phyloP scores from a whole-genome alignment of 345 rosid genomes.

The Mercurialis annua region DNA sequence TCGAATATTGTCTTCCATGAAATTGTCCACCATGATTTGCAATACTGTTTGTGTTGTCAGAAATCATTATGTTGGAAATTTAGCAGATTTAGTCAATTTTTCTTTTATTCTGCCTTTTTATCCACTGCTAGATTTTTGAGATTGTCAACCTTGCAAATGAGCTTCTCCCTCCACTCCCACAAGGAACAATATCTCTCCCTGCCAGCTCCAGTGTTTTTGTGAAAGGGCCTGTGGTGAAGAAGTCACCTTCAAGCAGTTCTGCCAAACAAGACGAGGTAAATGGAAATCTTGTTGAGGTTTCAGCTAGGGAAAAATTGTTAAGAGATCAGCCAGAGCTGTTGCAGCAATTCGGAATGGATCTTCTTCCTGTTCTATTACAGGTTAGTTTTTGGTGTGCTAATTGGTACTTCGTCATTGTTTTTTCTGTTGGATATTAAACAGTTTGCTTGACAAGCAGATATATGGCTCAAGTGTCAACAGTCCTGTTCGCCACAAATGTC shows the following conservation, averaged over 20 bases:
- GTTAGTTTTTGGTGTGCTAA: constrained; percentile 32
- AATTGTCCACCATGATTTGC: not conserved
- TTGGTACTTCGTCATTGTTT: not conserved
- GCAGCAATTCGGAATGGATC: constrained; percentile 92
- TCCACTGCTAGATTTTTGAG: constrained; percentile 72
- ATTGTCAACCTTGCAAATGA: constrained; percentile 98
- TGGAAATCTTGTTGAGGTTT: constrained; percentile 51
- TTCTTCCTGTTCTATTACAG: constrained; percentile 96
- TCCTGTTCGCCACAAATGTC: constrained; percentile 94
- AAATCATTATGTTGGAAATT: not conserved
- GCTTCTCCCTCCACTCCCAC: constrained; percentile 95
- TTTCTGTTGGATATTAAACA: constrained; percentile 17
- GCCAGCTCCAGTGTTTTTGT: constrained; percentile 57
- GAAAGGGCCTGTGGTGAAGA: constrained; percentile 69
- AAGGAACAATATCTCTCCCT: constrained; percentile 90
- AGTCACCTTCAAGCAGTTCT: constrained; percentile 60
- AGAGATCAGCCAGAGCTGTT: constrained; percentile 90
- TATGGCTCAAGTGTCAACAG: constrained; percentile 97
- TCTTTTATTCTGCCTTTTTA: constrained; percentile 5
- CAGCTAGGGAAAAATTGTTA: constrained; percentile 80
- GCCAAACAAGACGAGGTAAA: constrained; percentile 61
- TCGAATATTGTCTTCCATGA: not conserved
- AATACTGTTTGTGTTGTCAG: not conserved
- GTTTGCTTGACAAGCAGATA: constrained; percentile 51
- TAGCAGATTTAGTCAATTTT: not conserved